A percentile compares a stretch with the other conserved stretches of the same genome.
Evolutionary conservation across 805 yeast genomes (phyloP).

Genomic region (Kuraishia molischiana): DNA sequence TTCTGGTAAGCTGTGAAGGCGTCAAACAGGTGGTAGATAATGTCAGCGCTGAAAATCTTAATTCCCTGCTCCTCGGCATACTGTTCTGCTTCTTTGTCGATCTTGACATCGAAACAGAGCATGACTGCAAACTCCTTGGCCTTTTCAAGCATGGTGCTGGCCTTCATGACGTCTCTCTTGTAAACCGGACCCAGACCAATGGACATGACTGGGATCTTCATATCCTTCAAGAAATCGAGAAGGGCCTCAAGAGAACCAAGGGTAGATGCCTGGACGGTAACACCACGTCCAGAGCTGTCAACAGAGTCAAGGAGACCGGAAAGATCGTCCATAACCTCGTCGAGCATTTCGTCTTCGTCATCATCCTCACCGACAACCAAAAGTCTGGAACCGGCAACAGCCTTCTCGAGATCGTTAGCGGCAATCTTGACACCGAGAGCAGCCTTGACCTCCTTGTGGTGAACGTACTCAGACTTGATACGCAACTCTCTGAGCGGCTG

Average conservation of each 20-base stretch:
- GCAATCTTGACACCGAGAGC: conserved; percentile 98
- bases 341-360: conserved; percentile 95
- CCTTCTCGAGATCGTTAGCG: conserved; percentile 95
- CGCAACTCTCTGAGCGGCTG: conserved; percentile 96
- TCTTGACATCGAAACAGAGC: conserved; percentile 96
- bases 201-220: conserved; percentile 99
- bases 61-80: conserved; percentile 92
- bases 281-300: conserved; percentile 94
- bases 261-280: conserved; percentile 96
- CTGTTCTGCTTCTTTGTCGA: conserved; percentile 97
- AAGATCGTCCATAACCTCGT: conserved; percentile 97
- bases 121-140: conserved; percentile 95
- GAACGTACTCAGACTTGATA: conserved; percentile 92
- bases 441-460: conserved; percentile 96
- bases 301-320: conserved; percentile 92
- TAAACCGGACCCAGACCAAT: conserved; percentile 97
- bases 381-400: conserved; percentile 97
- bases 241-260: conserved; percentile 97
- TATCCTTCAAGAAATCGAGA: conserved; percentile 91
- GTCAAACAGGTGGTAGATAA: conserved; percentile 94
- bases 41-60: conserved; percentile 89
- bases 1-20: conserved; percentile 88
- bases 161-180: conserved; percentile 97
- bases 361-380: conserved; percentile 94
- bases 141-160: conserved; percentile 91